Evolutionary conservation across 441 rosid genomes (phyloP), one percentile per base, ranked within the genome.

Genomic region (Arabidopsis lyrata): DNA sequence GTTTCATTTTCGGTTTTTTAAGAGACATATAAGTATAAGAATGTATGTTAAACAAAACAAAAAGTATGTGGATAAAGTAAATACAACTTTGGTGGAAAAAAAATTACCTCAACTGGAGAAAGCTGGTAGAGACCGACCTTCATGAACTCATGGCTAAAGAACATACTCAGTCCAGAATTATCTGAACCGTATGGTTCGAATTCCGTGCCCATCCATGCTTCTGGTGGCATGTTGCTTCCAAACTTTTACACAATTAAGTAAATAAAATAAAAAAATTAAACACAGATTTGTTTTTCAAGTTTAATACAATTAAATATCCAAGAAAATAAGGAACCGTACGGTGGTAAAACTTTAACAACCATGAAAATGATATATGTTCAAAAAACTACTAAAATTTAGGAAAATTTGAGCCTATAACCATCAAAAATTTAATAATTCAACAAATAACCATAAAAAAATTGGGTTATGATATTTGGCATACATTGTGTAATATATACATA

Each of bases 101-200:
- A 24, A 24, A 24, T 24, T 71, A 83, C 89, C 84, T 83, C 80
- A 35, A 36, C 0, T 0, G 86, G 63, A 45, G 79, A 82, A 22
- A 77, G 59, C 13, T 83, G 81, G 60, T 80, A 85, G 18, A 83
- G 50, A 57, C 12, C 70, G 0, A 39, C 24, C 32, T 84, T 71
- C 66, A 83, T 55, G 72, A 74, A 73, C 24, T 77, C 72, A 8
- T 55, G 72, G 13, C 91, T 81, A 5, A 81, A 77, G 22, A 70
- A 45, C 77, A 74, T 56, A 53, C 66, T 35, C 34, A 74, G 36
- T 3, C 73, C 80, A 2, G 78, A 32, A 42, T 61, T 55, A 20
- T 71, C 59, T 22, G 63, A 38, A 8, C 75, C 80, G 36, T 76
- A 77, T 2, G 82, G 69, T 66, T 52, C 39, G 52, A 75, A 69